Evolutionary conservation across 2,329 filamentous ascomycete genomes (phyloP).

Genomic region (Beauveria scarabaeidicola): DNA sequence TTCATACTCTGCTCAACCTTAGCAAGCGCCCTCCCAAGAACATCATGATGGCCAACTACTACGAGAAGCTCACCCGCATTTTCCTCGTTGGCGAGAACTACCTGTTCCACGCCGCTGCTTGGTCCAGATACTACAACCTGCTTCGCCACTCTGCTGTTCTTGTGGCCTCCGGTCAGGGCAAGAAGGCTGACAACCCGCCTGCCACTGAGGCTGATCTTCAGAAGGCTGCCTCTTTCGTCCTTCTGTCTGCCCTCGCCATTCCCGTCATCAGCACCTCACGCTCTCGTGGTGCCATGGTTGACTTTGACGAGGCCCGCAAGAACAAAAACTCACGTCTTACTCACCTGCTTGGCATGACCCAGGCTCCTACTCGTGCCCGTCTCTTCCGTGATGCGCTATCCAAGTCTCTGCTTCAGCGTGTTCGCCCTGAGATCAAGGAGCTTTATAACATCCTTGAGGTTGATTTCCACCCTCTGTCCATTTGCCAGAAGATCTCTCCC

Average conservation of each 20-base stretch:
- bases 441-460: constrained; percentile 98
- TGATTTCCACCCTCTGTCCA: constrained; percentile 96
- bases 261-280: constrained; percentile 98
- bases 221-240: constrained; percentile 89
- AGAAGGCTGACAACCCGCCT: constrained; percentile 90
- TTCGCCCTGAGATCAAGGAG: constrained; percentile 87
- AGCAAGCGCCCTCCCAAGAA: constrained; percentile 99
- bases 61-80: constrained; percentile 96
- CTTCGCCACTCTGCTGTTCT: constrained; percentile 82
- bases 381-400: constrained; percentile 94
- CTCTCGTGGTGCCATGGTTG: constrained; percentile 89
- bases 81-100: constrained; percentile 99
- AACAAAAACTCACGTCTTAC: constrained; percentile 98
- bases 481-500: constrained; percentile 97
- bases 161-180: constrained; percentile 74
- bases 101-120: constrained; percentile 95
- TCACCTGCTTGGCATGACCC: constrained; percentile 87
- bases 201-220: constrained; percentile 84
- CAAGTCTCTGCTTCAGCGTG: constrained; percentile 89
- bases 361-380: constrained; percentile 77
- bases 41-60: constrained; percentile 99
- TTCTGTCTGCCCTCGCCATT: constrained; percentile 92
- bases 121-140: constrained; percentile 95
- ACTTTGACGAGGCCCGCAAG: constrained; percentile 94
- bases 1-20: constrained; percentile 91